Conservation (phyloP, 2,329 filamentous ascomycete species). For the Stagonosporopsis vannaccii region DNA sequence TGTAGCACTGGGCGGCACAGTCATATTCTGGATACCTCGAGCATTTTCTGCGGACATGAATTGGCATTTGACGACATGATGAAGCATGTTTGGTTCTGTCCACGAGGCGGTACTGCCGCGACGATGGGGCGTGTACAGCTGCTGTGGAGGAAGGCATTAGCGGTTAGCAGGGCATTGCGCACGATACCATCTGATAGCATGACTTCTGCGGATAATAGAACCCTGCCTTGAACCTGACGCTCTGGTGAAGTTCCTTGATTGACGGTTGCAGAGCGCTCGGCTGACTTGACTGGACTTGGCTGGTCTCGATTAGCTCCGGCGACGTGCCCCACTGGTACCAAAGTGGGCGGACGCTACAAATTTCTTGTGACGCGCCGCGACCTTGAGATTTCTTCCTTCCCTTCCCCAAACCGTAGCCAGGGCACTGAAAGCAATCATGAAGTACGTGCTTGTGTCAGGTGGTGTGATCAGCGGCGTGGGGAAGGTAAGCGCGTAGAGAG, state of each 20-base stretch:
- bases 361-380: slow-evolving; percentile 41
- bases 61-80: slow-evolving; percentile 47
- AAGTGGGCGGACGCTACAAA: slow-evolving; percentile 32
- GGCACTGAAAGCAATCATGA: slow-evolving; percentile 66
- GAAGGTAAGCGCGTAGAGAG: slow-evolving; percentile 53
- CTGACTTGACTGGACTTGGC: slow-evolving; percentile 17
- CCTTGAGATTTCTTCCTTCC: slow-evolving; percentile 50
- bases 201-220: slow-evolving; percentile 30
- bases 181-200: slow-evolving; percentile 49
- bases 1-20: slow-evolving; percentile 35
- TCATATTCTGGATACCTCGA: slow-evolving; percentile 42
- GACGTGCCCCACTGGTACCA: slow-evolving; percentile 9
- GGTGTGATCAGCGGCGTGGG: slow-evolving; percentile 58
- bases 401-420: slow-evolving; percentile 51
- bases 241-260: too few relatives aligned
- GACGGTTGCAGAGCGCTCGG: slow-evolving; percentile 9
- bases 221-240: slow-evolving; percentile 1
- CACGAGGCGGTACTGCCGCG: slow-evolving; percentile 35
- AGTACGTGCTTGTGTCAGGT: slow-evolving; percentile 82
- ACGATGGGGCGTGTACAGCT: slow-evolving; percentile 31
- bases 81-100: slow-evolving; percentile 29
- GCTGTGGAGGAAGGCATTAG: slow-evolving; percentile 40
- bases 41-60: slow-evolving; percentile 41
- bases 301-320: slow-evolving; percentile 1
- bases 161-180: slow-evolving; percentile 38